A percentile compares a stretch with the other conserved stretches of the same genome.
Conservation (phyloP, 352 stramenopile species). For the Phytophthora melonis region DNA sequence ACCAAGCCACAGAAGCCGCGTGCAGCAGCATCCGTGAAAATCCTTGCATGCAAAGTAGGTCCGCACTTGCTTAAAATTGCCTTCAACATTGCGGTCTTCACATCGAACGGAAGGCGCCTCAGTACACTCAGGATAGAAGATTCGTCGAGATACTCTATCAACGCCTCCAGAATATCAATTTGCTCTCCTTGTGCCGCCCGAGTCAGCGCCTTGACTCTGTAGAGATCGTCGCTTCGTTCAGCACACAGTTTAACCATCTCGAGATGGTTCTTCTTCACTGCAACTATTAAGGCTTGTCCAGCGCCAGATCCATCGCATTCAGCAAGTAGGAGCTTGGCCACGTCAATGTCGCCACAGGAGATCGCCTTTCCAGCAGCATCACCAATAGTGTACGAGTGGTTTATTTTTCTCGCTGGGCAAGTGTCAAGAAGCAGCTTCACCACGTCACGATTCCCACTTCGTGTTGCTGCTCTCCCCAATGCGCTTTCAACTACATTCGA, state of each 20-base stretch:
- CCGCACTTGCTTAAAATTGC: background rate
- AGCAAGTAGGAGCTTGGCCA: background rate
- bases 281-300: background rate
- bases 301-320: background rate
- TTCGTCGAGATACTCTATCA: background rate
- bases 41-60: background rate
- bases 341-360: background rate
- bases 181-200: background rate
- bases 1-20: background rate
- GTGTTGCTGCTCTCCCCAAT: background rate
- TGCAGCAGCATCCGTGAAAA: background rate
- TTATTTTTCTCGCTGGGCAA: background rate
- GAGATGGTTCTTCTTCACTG: background rate
- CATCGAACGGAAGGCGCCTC: background rate
- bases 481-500: background rate
- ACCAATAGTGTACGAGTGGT: background rate
- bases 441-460: background rate
- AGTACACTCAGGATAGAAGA: background rate
- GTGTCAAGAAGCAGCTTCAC: conserved; percentile 4
- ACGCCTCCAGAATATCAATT: background rate
- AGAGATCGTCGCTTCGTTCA: background rate
- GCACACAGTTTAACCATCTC: background rate
- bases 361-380: background rate
- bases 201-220: background rate
- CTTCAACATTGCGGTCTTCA: background rate